Evolutionary conservation across 257 asterid genomes (phyloP).

Genomic region (Scutellaria baicalensis): DNA sequence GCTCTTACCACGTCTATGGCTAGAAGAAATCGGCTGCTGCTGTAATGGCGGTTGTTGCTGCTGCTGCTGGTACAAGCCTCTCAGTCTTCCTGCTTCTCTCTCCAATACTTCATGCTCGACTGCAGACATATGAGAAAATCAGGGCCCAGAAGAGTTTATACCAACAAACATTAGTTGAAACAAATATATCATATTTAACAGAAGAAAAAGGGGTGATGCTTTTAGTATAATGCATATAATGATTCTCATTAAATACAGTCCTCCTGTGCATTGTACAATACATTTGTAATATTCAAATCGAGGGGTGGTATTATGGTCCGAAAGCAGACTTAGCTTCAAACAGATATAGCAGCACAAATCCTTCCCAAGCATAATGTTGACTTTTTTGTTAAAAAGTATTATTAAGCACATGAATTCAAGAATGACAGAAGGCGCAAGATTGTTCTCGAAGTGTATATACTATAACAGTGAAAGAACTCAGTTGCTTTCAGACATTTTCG

Average conservation of each 20-base stretch:
- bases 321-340: not conserved
- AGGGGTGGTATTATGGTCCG: not conserved
- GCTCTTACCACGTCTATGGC: slow-evolving; percentile 62
- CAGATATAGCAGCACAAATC: not conserved
- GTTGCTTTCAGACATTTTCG: not conserved
- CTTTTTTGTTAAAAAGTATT: not conserved
- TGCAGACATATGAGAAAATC: slow-evolving; percentile 29
- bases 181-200: not conserved
- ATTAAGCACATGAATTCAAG: not conserved
- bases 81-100: slow-evolving; percentile 74
- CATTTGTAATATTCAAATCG: not conserved
- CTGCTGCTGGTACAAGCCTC: slow-evolving; percentile 54
- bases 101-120: slow-evolving; percentile 96
- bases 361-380: slow-evolving; percentile 3
- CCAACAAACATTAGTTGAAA: not conserved
- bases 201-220: not conserved
- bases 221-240: not conserved
- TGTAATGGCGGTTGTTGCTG: slow-evolving; percentile 32
- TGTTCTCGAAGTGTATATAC: not conserved
- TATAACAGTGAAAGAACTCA: not conserved
- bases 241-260: not conserved
- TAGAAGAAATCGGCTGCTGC: slow-evolving; percentile 35
- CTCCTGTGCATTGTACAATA: not conserved
- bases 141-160: slow-evolving; percentile 1
- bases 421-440: not conserved